These are phyloP conservation scores for Papiliotrema laurentii DNA, from an alignment of 1,284 basidiomycete species.

Conservation along the genomic window DNA sequence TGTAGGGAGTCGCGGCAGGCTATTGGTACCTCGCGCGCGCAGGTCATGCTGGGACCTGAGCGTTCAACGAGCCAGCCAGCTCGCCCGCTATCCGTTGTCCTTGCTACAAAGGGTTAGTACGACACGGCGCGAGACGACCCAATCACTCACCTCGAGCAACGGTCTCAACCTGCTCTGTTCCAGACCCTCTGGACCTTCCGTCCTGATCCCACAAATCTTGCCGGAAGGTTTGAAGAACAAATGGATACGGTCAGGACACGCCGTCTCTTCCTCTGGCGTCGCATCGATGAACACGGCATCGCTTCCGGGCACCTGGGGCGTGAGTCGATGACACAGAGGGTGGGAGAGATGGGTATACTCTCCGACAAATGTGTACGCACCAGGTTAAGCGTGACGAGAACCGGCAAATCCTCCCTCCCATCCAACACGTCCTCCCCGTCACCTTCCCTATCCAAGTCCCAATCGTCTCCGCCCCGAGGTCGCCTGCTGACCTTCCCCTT, in stretches of 20 bases:
- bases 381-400: slow-evolving; percentile 42
- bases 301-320: slow-evolving; percentile 24
- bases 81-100: slow-evolving; percentile 12
- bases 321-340: background rate
- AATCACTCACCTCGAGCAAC: slow-evolving; percentile 23
- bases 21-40: no score
- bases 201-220: slow-evolving; percentile 40
- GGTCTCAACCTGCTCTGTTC: slow-evolving; percentile 24
- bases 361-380: slow-evolving; percentile 30
- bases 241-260: slow-evolving; percentile 42
- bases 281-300: slow-evolving; percentile 41
- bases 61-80: slow-evolving; percentile 6
- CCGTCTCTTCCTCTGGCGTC: slow-evolving; percentile 40
- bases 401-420: slow-evolving; percentile 37
- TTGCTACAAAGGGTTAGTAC: slow-evolving; percentile 7
- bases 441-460: slow-evolving; percentile 44
- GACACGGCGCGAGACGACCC: background rate
- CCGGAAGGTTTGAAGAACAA: slow-evolving; percentile 32
- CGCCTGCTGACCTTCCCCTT: slow-evolving; percentile 23
- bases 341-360: no score
- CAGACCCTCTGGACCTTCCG: slow-evolving; percentile 40
- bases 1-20: no score
- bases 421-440: slow-evolving; percentile 17
- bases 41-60: slow-evolving; percentile 8
- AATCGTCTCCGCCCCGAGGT: slow-evolving; percentile 41